Percentiles rank a stretch among this genome's conserved stretches.
phyloP scores from a whole-genome alignment of 768 basidiomycete species.

The Panellus pusillus region DNA sequence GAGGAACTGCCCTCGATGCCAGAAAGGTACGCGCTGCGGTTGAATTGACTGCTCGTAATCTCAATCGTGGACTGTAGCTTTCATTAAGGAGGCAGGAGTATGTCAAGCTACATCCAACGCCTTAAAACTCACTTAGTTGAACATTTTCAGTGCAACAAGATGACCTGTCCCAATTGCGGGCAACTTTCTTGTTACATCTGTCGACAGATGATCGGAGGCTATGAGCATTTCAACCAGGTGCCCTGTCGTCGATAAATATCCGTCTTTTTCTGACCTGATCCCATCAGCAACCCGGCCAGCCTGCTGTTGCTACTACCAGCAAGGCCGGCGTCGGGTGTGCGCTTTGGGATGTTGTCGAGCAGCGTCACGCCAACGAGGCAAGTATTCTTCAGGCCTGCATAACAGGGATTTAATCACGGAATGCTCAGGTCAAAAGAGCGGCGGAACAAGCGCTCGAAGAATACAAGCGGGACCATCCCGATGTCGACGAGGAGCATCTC shows the following conservation, averaged over 20 bases:
- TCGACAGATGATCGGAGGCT: conserved; percentile 67
- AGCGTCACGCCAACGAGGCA: conserved; percentile 68
- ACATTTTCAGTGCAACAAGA: conserved; percentile 82
- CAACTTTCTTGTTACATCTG: conserved; percentile 87
- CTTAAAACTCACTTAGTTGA: conserved; percentile 1
- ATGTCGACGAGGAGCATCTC: conserved; percentile 58
- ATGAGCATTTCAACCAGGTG: conserved; percentile 72
- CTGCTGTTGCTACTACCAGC: conserved; percentile 21
- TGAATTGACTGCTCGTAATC: conserved; percentile 4
- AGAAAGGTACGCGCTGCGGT: conserved; percentile 54
- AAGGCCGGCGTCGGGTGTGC: conserved; percentile 48
- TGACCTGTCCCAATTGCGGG: conserved; percentile 72
- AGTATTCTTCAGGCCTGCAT: neutral
- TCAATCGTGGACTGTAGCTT: conserved; percentile 45
- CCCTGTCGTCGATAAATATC: neutral
- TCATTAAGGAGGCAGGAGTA: conserved; percentile 80
- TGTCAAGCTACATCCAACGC: conserved; percentile 23
- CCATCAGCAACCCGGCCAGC: conserved; percentile 11
- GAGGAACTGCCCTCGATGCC: conserved; percentile 85
- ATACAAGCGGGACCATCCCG: conserved; percentile 59
- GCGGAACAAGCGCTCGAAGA: conserved; percentile 66
- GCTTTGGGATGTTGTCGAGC: conserved; percentile 69
- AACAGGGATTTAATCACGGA: neutral
- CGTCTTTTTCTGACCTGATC: neutral
- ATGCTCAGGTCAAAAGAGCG: conserved; percentile 62